These are phyloP conservation scores for Coniochaeta sp. DNA, from an alignment of 2,329 filamentous ascomycete species.

Conservation along the genomic window DNA sequence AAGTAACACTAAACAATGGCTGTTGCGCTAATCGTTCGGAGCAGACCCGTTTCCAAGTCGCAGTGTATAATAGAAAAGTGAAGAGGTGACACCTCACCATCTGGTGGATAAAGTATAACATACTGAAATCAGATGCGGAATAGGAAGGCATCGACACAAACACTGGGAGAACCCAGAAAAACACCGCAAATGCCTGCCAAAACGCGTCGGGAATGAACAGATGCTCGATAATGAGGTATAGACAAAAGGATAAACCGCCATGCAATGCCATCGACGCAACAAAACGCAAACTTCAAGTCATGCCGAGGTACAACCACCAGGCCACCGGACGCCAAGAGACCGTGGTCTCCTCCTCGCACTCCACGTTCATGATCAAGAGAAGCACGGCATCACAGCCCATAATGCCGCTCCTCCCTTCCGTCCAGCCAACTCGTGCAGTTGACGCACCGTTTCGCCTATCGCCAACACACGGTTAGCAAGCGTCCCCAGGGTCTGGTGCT, in stretches of 20 bases:
- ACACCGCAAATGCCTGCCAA: background rate
- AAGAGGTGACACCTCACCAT: background rate
- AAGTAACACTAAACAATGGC: no score
- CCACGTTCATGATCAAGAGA: background rate
- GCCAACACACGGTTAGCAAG: background rate
- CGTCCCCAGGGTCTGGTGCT: slow-evolving; percentile 12
- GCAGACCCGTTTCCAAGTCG: no score
- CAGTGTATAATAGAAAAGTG: background rate
- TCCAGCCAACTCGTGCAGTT: slow-evolving; percentile 46
- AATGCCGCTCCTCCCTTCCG: slow-evolving; percentile 34
- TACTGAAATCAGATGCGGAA: background rate
- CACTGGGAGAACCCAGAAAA: background rate
- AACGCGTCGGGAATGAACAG: background rate
- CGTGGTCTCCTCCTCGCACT: background rate
- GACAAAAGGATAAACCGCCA: background rate
- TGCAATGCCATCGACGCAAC: background rate
- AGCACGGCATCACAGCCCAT: background rate
- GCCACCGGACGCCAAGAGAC: background rate
- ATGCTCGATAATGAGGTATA: background rate
- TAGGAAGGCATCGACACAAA: background rate
- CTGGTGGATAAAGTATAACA: background rate
- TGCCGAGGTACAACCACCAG: background rate
- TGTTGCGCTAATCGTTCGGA: no score
- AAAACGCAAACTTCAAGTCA: background rate
- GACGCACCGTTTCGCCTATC: slow-evolving; percentile 27